These are phyloP conservation scores for Tritrichomonas foetus DNA, from an alignment of 208 protist genomes.

Conservation along the genomic window DNA sequence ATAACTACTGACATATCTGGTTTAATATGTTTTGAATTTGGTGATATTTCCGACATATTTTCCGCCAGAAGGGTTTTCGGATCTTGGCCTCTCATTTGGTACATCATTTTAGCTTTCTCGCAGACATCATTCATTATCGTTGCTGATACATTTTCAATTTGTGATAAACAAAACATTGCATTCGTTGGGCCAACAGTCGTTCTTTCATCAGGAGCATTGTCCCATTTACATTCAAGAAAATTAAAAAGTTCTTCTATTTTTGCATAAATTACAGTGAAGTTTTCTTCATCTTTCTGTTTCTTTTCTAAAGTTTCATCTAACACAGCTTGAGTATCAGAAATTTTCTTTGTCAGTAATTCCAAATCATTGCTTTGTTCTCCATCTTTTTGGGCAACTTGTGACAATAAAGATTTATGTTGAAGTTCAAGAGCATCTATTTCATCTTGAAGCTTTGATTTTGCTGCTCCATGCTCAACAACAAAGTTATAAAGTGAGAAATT, in stretches of 20 bases:
- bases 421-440: not conserved
- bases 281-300: not conserved
- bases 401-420: not conserved
- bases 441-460: not conserved
- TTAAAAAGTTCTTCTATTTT: not conserved
- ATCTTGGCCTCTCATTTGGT: too few relatives aligned
- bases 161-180: not conserved
- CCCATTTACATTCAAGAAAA: not conserved
- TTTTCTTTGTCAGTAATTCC: not conserved
- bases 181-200: not conserved
- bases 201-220: not conserved
- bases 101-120: not conserved
- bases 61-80: too few relatives aligned
- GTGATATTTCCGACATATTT: too few relatives aligned
- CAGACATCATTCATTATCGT: not conserved
- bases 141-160: not conserved
- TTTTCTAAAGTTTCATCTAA: not conserved
- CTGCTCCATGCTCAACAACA: not conserved
- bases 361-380: not conserved
- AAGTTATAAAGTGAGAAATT: constrained; percentile 17
- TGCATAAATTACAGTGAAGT: not conserved
- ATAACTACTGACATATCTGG: too few relatives aligned
- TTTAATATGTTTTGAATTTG: too few relatives aligned
- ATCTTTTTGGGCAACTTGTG: not conserved
- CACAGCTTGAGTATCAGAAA: not conserved